Percentiles rank a stretch among this genome's conserved stretches.
Conservation (phyloP, 2,329 filamentous ascomycete genomes). For the Scopulariopsis brevicaulis region DNA sequence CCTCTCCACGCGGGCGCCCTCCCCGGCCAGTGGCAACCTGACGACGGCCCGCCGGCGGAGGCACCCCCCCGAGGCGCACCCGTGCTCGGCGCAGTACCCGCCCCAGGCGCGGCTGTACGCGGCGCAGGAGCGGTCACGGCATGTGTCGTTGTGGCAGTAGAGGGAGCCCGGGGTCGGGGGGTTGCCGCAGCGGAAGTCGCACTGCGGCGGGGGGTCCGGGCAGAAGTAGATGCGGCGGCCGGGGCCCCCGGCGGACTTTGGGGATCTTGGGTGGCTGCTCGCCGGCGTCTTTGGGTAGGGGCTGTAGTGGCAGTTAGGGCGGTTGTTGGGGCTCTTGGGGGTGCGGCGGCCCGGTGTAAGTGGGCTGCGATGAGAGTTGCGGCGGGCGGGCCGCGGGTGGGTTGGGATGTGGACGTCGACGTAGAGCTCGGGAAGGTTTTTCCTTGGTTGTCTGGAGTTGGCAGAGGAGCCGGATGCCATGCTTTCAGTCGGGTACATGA, state of each 20-base stretch:
- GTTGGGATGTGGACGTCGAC: background rate
- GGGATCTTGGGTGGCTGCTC: background rate
- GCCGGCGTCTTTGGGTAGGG: background rate
- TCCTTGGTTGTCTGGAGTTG: background rate
- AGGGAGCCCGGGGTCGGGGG: background rate
- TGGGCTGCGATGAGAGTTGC: background rate
- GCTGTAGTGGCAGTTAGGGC: background rate
- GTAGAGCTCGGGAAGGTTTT: background rate
- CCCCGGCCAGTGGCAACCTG: background rate
- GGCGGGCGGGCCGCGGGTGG: background rate
- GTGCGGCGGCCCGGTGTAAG: background rate
- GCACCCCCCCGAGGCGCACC: background rate
- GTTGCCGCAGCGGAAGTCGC: slow-evolving; percentile 1
- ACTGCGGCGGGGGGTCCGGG: background rate
- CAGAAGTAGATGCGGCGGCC: background rate
- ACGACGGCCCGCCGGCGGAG: background rate
- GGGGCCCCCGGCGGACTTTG: background rate
- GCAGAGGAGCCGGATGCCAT: background rate
- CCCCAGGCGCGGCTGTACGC: background rate
- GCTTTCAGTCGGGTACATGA: no score
- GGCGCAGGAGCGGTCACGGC: background rate
- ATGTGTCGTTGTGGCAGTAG: slow-evolving; percentile 1
- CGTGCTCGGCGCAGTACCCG: slow-evolving; percentile 2
- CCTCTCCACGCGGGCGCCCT: background rate
- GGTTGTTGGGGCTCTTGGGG: background rate